Conservation (phyloP, 2,329 filamentous ascomycete genomes). For the Fusarium setosum region DNA sequence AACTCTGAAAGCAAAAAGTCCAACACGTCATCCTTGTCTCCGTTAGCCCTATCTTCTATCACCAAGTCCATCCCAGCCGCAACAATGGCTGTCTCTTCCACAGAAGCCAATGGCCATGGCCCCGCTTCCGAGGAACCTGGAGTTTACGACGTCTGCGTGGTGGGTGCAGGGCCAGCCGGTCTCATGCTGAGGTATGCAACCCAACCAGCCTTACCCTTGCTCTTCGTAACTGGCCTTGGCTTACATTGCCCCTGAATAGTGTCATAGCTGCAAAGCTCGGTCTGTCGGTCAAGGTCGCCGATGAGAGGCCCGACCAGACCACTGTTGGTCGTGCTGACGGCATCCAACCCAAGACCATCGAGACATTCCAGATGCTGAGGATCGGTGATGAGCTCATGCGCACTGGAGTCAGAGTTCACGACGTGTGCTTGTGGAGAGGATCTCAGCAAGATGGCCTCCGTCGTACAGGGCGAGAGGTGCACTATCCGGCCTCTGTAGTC, state of each 20-base stretch:
- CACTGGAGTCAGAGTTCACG: conserved; percentile 75
- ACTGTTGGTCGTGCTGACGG: conserved; percentile 76
- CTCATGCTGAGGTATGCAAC: conserved; percentile 57
- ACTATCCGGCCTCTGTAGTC: conserved; percentile 69
- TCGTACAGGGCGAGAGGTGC: conserved; percentile 71
- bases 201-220: not conserved
- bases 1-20: not conserved
- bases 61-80: too few species aligned
- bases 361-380: conserved; percentile 78
- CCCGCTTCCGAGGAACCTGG: conserved; percentile 8
- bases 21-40: not conserved
- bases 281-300: conserved; percentile 71
- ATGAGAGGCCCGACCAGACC: conserved; percentile 75
- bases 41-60: not conserved
- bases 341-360: conserved; percentile 80
- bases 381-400: conserved; percentile 73
- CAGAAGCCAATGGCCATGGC: conserved; percentile 12
- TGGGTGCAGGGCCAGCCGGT: conserved; percentile 65
- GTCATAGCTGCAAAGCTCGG: conserved; percentile 52
- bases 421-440: conserved; percentile 77
- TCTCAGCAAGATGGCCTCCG: conserved; percentile 61
- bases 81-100: not conserved
- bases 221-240: not conserved
- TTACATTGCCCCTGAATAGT: conserved; percentile 1
- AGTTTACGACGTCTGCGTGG: conserved; percentile 58